Conservation (phyloP, 352 stramenopile species). For the Phytophthora cajani region DNA sequence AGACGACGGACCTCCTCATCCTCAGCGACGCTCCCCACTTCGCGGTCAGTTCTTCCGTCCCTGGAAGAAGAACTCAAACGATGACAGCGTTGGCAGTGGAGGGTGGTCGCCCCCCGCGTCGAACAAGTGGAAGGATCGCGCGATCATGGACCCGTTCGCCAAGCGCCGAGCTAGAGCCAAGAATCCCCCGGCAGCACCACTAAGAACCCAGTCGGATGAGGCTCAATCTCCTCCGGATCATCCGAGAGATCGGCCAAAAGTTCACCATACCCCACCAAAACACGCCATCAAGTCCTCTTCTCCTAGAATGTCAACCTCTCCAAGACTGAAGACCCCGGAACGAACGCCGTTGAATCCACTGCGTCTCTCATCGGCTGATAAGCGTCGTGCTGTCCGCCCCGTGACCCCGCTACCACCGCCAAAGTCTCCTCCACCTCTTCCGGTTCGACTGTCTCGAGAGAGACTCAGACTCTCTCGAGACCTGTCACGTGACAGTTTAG, state of each 20-base stretch:
- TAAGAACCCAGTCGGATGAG: constrained; percentile 4
- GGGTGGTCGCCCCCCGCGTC: constrained; percentile 29
- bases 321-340: constrained; percentile 9
- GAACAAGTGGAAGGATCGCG: constrained; percentile 83
- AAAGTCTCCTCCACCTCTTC: constrained; percentile 9
- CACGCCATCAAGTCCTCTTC: neutral
- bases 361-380: constrained; percentile 30
- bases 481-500: constrained; percentile 14
- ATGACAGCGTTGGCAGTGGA: constrained; percentile 33
- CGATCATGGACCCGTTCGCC: constrained; percentile 74
- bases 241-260: neutral
- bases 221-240: neutral
- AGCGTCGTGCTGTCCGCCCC: constrained; percentile 23
- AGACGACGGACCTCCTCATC: neutral
- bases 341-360: constrained; percentile 26
- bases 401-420: constrained; percentile 21
- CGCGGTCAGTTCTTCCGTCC: constrained; percentile 58
- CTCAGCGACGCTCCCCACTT: constrained; percentile 12
- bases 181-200: constrained; percentile 4
- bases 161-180: constrained; percentile 43
- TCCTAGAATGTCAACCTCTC: constrained; percentile 18
- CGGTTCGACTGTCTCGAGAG: constrained; percentile 3
- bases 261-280: constrained; percentile 6
- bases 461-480: constrained; percentile 13
- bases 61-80: constrained; percentile 52